A percentile compares a stretch with the other conserved stretches of the same genome.
These are phyloP conservation scores for Hanseniaspora vineae DNA, from an alignment of 805 yeast species.

Conservation along the genomic window DNA sequence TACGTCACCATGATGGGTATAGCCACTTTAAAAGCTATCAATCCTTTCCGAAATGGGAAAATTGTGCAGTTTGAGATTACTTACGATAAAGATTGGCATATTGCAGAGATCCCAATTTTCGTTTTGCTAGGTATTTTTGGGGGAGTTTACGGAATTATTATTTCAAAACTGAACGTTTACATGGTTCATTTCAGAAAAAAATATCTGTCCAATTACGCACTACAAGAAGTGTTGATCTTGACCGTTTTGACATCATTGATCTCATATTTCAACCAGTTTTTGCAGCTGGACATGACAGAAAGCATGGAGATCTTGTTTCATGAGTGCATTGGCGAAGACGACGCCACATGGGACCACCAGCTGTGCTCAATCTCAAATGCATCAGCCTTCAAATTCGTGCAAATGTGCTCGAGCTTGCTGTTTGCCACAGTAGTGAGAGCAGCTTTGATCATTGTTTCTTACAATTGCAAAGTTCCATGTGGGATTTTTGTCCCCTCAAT, in stretches of 20 bases:
- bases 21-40: slow-evolving; percentile 60
- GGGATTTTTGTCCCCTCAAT: slow-evolving; percentile 95
- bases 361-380: slow-evolving; percentile 27
- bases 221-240: slow-evolving; percentile 59
- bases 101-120: slow-evolving; percentile 72
- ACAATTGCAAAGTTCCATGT: slow-evolving; percentile 93
- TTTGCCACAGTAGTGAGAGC: slow-evolving; percentile 65
- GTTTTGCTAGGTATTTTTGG: slow-evolving; percentile 78
- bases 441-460: slow-evolving; percentile 64
- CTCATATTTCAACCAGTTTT: slow-evolving; percentile 73
- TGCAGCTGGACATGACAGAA: slow-evolving; percentile 87
- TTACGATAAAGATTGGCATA: slow-evolving; percentile 78
- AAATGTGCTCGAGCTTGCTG: slow-evolving; percentile 38
- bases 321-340: slow-evolving; percentile 45
- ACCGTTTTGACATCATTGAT: slow-evolving; percentile 60
- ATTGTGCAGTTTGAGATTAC: slow-evolving; percentile 85
- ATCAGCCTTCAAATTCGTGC: slow-evolving; percentile 15
- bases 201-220: slow-evolving; percentile 40
- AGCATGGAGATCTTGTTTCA: slow-evolving; percentile 82
- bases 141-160: slow-evolving; percentile 75
- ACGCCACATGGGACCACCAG: slow-evolving; percentile 29
- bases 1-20: slow-evolving; percentile 86
- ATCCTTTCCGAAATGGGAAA: slow-evolving; percentile 93
- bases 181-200: slow-evolving; percentile 67
- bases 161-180: slow-evolving; percentile 61